Evolutionary conservation across 192 early-diverging fungal genomes (phyloP), one percentile per base, ranked within the genome.

Genomic region (Entomortierella chlamydospora): DNA sequence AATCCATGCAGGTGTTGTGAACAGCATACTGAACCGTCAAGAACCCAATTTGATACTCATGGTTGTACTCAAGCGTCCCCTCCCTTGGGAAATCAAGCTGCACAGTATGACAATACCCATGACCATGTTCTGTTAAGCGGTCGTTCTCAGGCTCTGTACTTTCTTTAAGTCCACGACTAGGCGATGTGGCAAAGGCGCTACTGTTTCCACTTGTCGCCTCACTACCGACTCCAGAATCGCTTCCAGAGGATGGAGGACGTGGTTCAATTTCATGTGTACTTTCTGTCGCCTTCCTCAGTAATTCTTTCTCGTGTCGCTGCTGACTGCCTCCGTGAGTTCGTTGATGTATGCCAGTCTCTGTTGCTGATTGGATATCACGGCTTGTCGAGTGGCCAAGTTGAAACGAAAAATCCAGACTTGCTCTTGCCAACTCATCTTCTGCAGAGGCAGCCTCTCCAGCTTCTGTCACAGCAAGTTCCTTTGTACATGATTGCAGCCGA

Each of bases 41-140:
- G 50, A 78, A 78, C 26, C 74, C 74, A 54, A 78, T 78, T 57
- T 78, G 74, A 7, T 78, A 64, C 23, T 69, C 67, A 22, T 78
- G 67, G 15, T 78, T 78, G 42, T 78, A 78, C 56, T 78, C 74
- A 22, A 78, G 61, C 25, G 67, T 57, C 2, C 74, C 74, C 28
- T 78, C 74, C 9, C 67, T 37, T 37, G 74, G 74, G 53, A 78
- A 78, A 50, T 78, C 67, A 4, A 78, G 59, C 37, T 70, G 74
- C 5, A 78, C 66, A 15, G 67, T 76, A 11, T 68, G 58, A 37
- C 74, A 70, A 25, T 64, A 67, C n/a, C 66, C 60, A 30, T 76
- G 7, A 22, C 63, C 9, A n/a, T 63, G 60, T 10, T 33, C 62
- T 0, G 26, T 22, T 20, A 29, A 50, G 31, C 26, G 30, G 17